Evolutionary conservation across 768 basidiomycete genomes (phyloP), one percentile per base, ranked within the genome.

Genomic region (Gloeopeniophorella convolvens): DNA sequence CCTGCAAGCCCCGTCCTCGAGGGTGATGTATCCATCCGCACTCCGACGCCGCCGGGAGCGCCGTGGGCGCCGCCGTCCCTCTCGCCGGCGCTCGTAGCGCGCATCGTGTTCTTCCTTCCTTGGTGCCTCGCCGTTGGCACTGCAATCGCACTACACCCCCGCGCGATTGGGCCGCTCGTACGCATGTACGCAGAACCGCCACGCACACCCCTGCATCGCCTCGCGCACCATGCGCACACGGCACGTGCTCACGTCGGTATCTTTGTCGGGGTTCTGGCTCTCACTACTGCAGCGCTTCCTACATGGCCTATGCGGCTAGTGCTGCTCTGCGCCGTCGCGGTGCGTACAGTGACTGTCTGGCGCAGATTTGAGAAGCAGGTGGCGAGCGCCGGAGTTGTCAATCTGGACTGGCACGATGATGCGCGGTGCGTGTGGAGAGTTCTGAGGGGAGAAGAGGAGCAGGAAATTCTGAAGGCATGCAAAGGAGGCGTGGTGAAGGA

Each of bases 121-220:
- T 58, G 54, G 54, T 51, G 48, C 28, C 13, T 58, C 28, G 37
- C 44, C 42, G 54, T 58, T 28, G 57, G 54, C 33, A 54, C 50
- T 10, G 32, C 39, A 0, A 50, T 58, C 24, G 24, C 42, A 8
- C 26, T 58, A 16, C 32, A 43, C 16, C 57, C 57, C 2, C 49
- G 45, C 9, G n/a, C 24, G 11, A 30, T 55, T 3, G 18, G 40
- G n/a, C n/a, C 16, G 12, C 48, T 48, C 28, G 54, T 55, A 10
- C 50, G 49, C 15, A 20, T 33, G 15, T 51, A 51, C 46, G 37
- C 45, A 5, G 31, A 18, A 1, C 21, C 42, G 1, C 48, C 45
- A 10, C 45, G 24, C 24, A 51, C 49, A 20, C 45, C 56, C 1
- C 45, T 55, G 8, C 49, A 48, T 42, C 54, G 57, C 12, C 57